Conservation (phyloP, 2,329 filamentous ascomycete species). For the Ophiostoma australiae region DNA sequence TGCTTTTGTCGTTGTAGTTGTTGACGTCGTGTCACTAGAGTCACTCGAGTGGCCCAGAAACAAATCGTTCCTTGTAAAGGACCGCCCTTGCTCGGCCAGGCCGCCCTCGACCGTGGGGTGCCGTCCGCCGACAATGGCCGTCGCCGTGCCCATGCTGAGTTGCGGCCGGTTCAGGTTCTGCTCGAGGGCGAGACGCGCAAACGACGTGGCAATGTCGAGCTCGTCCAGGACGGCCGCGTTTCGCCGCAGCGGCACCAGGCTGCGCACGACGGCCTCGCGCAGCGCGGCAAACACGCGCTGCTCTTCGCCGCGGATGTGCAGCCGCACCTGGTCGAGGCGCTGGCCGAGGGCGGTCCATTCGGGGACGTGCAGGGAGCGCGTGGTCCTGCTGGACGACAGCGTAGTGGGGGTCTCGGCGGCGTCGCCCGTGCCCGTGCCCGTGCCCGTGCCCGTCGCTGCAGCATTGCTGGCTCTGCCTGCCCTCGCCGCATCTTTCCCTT, state of each 20-base stretch:
- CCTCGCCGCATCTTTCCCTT: constrained; percentile 59
- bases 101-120: constrained; percentile 90
- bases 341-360: constrained; percentile 81
- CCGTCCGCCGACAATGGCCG: constrained; percentile 77
- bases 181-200: constrained; percentile 72
- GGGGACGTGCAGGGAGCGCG: constrained; percentile 74
- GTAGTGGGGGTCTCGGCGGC: constrained; percentile 38
- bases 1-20: constrained; percentile 31
- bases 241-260: constrained; percentile 77
- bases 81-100: constrained; percentile 62
- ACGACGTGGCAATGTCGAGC: constrained; percentile 82
- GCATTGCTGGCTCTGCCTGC: constrained; percentile 26
- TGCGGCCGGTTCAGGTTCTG: constrained; percentile 68
- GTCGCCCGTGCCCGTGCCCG: too few species aligned
- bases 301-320: constrained; percentile 79
- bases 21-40: neutral
- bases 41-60: constrained; percentile 40
- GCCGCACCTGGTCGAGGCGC: constrained; percentile 69
- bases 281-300: constrained; percentile 70
- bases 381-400: constrained; percentile 76
- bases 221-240: constrained; percentile 92
- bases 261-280: constrained; percentile 69
- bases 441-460: constrained; percentile 2
- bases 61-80: constrained; percentile 64
- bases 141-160: constrained; percentile 59